phyloP scores from a whole-genome alignment of 129 eudicot species.

The Daucus carota region DH1_v3.0 NC_030386.2:13411001-13411500 shows the following conservation, averaged over 20 bases:
- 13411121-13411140: not conserved
- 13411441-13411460: no score
- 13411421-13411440: no score
- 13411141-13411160: not conserved
- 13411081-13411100: not conserved
- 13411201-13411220: not conserved
- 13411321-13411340: not conserved
- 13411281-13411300: not conserved
- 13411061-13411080: not conserved
- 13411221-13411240: not conserved
- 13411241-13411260: not conserved
- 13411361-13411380: no score
- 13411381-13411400: no score
- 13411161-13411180: not conserved
- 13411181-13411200: not conserved
- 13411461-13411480: no score
- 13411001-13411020: not conserved
- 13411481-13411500: no score
- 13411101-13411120: not conserved
- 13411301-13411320: not conserved
- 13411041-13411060: not conserved
- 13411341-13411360: no score
- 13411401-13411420: no score
- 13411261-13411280: not conserved
- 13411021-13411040: not conserved